phyloP scores from a whole-genome alignment of 2,329 filamentous ascomycete species.

The Colletotrichum liaoningense region DNA sequence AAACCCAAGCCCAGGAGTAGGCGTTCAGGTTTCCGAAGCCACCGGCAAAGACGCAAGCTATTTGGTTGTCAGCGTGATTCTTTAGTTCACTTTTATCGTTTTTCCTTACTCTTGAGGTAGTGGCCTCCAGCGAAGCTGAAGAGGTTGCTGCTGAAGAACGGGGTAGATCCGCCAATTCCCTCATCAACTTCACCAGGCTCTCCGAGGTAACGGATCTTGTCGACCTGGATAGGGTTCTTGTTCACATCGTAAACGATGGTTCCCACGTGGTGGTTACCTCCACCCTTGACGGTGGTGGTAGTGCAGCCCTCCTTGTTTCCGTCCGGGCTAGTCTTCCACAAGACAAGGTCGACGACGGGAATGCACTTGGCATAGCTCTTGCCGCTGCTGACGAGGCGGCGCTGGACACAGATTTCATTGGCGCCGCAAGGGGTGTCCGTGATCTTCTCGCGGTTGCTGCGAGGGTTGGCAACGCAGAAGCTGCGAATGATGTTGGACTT shows the following conservation, averaged over 20 bases:
- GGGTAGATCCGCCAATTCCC: neutral
- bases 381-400: neutral
- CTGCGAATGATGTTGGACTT: neutral
- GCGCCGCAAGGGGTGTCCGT: neutral
- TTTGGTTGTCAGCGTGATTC: neutral
- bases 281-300: neutral
- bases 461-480: neutral
- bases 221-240: neutral
- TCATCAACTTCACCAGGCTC: neutral
- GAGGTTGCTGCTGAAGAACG: neutral
- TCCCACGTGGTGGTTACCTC: neutral
- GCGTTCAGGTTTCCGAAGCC: slow-evolving; percentile 1
- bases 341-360: neutral
- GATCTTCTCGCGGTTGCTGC: neutral
- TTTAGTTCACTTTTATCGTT: neutral
- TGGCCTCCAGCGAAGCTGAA: neutral
- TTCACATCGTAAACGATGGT: neutral
- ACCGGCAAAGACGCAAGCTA: neutral
- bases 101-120: neutral
- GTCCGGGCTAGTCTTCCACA: neutral
- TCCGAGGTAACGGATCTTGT: slow-evolving; percentile 6
- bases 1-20: neutral
- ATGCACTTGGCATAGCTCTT: neutral
- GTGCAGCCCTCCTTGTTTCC: neutral
- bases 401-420: slow-evolving; percentile 1